Base-by-base conservation (phyloP, 2,329 filamentous ascomycete species). In the Verticillium longisporum region DNA sequence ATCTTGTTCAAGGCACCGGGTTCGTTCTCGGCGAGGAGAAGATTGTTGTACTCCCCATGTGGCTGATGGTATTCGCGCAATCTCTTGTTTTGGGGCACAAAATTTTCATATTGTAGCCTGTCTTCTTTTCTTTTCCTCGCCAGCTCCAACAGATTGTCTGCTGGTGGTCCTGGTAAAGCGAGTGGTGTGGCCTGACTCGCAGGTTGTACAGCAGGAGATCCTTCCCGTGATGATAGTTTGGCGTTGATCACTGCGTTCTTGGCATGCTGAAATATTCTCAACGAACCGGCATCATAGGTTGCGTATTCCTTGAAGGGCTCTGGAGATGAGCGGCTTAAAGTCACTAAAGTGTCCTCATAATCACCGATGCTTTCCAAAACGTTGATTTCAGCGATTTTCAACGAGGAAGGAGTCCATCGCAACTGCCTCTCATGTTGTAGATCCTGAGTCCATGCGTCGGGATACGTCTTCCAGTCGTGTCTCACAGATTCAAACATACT, bases 401-500 rank as follows among this genome's bases (percentile, higher is more conserved):
- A 31, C 26, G 36, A 59, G 9, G 61, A 64, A 4, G 58, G 61
- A 10, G 38, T 58, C 61, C 58, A 64, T n/a, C 38, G 36, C 45
- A 50, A 13, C 7, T 61, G 21, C 10, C 53, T 55, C 6, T 53
- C 41, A 11, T 60, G 59, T 11, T 10, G 7, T 56, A 5, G 66
- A 6, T 37, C 64, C 32, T 41, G 74, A 66, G 2, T 55, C 60
- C 18, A 65, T 3, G 18, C 18, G 9, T 3, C 56, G 41, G 14
- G 60, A 13, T n/a, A 41, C 31, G 1, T 60, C 63, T 9, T 50
- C 61, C 57, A 58, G 50, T 36, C 34, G 15, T 10, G 64, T 66
- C 37, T 1, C 5, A 59, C 59, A 14, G 65, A 59, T 13, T 54
- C 61, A n/a, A 76, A 65, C 65, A 67, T 70, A 0, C n/a, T 31